Conservation (phyloP, 176 grass and related monocot species). For the Oryza glumipatula region DNA sequence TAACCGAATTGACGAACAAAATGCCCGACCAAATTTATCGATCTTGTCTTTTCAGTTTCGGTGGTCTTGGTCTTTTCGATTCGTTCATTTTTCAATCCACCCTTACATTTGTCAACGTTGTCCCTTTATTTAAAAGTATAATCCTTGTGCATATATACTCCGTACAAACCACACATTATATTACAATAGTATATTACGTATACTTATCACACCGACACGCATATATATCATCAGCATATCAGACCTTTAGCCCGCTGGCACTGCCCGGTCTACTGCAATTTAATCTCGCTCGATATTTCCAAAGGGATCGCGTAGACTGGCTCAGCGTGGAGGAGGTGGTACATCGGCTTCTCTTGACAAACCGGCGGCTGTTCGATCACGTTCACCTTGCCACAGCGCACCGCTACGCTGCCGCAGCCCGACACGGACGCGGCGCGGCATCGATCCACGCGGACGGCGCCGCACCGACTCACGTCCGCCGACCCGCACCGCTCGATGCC, state of each 20-base stretch:
- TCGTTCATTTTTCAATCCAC: no score
- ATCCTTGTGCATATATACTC: no score
- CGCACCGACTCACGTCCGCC: background rate
- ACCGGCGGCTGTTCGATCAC: slow-evolving; percentile 1
- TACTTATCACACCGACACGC: no score
- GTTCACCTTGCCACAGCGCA: slow-evolving; percentile 25
- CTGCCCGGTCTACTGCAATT: background rate
- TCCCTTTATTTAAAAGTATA: no score
- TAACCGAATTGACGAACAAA: no score
- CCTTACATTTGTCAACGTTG: no score
- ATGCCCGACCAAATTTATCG: no score
- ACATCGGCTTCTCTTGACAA: background rate
- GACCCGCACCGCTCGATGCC: background rate
- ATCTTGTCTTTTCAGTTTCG: no score
- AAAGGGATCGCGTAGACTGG: background rate
- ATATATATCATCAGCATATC: background rate
- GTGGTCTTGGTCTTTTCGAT: no score
- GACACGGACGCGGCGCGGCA: slow-evolving; percentile 28
- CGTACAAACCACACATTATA: no score
- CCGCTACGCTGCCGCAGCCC: slow-evolving; percentile 26
- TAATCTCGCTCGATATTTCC: slow-evolving; percentile 16
- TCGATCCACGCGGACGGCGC: slow-evolving; percentile 4
- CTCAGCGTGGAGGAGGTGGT: background rate
- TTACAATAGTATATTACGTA: no score
- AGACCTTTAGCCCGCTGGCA: background rate